Percentiles rank a stretch among this genome's conserved stretches.
Conservation (phyloP, 2,329 filamentous ascomycete genomes). For the Trichoderma oligosporum region DNA sequence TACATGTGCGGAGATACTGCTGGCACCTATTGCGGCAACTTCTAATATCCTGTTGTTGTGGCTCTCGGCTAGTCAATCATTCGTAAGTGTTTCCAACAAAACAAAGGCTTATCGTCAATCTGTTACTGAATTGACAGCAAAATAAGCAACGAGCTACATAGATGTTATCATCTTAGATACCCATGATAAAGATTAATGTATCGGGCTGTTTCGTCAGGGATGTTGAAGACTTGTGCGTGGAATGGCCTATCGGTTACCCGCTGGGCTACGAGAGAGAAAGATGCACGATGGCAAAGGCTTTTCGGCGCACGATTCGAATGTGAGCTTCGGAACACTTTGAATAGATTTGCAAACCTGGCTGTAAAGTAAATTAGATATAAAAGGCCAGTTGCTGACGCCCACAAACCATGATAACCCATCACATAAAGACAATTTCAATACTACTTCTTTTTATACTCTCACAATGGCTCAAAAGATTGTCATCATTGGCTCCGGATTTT, state of each 20-base stretch:
- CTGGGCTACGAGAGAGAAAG: neutral
- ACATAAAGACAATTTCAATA: neutral
- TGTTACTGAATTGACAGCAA: too few relatives aligned
- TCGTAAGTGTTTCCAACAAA: too few relatives aligned
- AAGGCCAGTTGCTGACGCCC: too few relatives aligned
- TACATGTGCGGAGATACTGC: too few relatives aligned
- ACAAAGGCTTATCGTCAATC: too few relatives aligned
- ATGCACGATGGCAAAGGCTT: neutral
- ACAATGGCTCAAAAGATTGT: constrained; percentile 1
- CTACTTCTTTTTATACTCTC: neutral
- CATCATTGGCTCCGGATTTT: constrained; percentile 35
- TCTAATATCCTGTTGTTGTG: too few relatives aligned
- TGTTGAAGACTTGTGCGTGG: neutral
- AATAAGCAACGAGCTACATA: too few relatives aligned
- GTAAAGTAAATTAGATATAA: neutral
- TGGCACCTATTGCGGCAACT: too few relatives aligned
- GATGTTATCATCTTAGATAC: neutral
- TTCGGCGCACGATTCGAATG: neutral
- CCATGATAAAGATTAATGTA: neutral
- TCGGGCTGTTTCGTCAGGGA: neutral
- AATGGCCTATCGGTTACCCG: constrained; percentile 11
- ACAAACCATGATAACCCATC: neutral
- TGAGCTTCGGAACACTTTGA: neutral
- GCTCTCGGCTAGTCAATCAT: too few relatives aligned
- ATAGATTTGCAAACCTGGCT: too few relatives aligned